Conservation (phyloP, 2,329 filamentous ascomycete species). For the Penicillium brevicompactum region DNA sequence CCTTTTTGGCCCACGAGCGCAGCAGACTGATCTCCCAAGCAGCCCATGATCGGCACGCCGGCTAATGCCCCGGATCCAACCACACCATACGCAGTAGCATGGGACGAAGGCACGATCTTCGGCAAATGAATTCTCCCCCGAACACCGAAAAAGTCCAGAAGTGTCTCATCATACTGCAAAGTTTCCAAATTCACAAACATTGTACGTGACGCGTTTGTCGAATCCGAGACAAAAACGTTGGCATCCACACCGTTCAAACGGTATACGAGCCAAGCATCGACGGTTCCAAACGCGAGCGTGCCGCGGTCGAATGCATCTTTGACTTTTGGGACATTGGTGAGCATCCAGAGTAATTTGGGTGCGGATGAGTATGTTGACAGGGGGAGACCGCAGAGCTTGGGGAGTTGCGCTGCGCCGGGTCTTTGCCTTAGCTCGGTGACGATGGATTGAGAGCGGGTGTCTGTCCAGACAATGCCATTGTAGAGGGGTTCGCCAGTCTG, state of each 20-base stretch:
- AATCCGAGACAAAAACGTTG: constrained; percentile 79
- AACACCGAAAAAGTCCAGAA: constrained; percentile 78
- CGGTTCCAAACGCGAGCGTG: constrained; percentile 78
- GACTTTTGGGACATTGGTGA: constrained; percentile 71
- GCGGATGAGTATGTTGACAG: constrained; percentile 86
- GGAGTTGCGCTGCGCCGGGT: constrained; percentile 66
- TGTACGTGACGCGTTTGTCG: constrained; percentile 83
- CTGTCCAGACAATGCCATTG: constrained; percentile 88
- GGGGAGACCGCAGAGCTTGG: constrained; percentile 73
- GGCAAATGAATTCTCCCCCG: constrained; percentile 74
- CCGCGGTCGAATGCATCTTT: constrained; percentile 73
- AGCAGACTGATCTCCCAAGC: constrained; percentile 82
- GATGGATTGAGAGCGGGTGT: constrained; percentile 75
- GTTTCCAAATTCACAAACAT: constrained; percentile 91
- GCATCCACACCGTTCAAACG: constrained; percentile 69
- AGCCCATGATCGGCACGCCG: constrained; percentile 74
- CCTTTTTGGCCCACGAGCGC: constrained; percentile 84
- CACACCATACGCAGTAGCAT: constrained; percentile 69
- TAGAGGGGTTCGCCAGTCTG: constrained; percentile 76
- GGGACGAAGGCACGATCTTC: constrained; percentile 77
- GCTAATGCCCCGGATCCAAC: constrained; percentile 65
- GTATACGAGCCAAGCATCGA: constrained; percentile 87
- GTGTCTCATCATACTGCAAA: constrained; percentile 73
- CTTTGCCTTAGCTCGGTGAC: constrained; percentile 73
- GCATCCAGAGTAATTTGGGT: constrained; percentile 80